Base-by-base conservation (phyloP, 495 filamentous ascomycete genomes). In the Lasiosphaeria hispida region DNA sequence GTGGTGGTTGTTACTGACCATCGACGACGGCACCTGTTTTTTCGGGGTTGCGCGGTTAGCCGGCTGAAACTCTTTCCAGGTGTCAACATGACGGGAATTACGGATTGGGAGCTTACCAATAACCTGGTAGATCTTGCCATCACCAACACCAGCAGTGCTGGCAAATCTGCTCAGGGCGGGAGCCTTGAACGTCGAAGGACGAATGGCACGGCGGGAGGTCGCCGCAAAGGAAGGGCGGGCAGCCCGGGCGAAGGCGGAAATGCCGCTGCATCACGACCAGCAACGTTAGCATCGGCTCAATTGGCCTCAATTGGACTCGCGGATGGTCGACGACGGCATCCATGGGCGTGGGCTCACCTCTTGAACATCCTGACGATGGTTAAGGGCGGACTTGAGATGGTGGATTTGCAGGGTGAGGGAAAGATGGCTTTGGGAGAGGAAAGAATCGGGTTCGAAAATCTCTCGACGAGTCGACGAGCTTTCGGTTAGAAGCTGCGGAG, bases 41-140 rank as follows among this genome's bases (percentile, higher is more conserved):
- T 47, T 13, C 62, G 64, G 65, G 63, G 76, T 68, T 66, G 80
- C 81, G 61, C 55, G 67, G 67, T 70, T 68, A 70, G 68, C 68
- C 54, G 44, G 55, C 55, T 39, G 52, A 51, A 47, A 42, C 57
- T 66, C 64, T 58, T 50, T 53, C 44, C 33, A 41, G 18, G 11
- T 17, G 19, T 33, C 34, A 17, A 43, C 5, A 35, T 37, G n/a
- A 42, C 30, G 38, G 34, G 38, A 33, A 19, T 41, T 35, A 23
- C 13, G 3, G 9, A 35, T 41, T n/a, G 40, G 30, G 18, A 49
- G 48, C 58, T 59, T 65, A 73, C 76, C 69, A 57, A 72, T 75
- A 56, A 85, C 83, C 81, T 93, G 89, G 82, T 93, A 85, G 77
- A 93, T 88, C 84, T 90, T 91, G 75, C 89, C 89, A 75, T 84